Evolutionary conservation across 192 early-diverging fungal species (phyloP).

Genomic region (Umbelopsis isabellina): DNA sequence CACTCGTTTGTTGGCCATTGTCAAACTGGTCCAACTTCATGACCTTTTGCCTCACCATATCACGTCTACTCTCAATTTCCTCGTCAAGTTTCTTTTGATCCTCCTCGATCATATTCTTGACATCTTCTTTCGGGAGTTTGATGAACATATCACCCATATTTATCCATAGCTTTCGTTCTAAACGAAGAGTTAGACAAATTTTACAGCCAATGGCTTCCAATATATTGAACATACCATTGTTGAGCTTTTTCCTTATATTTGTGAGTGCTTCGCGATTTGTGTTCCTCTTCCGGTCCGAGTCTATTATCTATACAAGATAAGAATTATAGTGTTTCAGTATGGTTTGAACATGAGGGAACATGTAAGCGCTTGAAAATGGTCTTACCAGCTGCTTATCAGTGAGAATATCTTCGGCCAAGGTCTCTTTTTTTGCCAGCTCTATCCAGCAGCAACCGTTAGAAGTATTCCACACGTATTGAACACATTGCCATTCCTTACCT

Average conservation of each 20-base stretch:
- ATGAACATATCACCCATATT: conserved; percentile 65
- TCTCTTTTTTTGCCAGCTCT: conserved; percentile 53
- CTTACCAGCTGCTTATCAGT: conserved; percentile 61
- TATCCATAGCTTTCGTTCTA: conserved; percentile 61
- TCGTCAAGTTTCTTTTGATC: conserved; percentile 54
- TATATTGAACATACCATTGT: conserved; percentile 28
- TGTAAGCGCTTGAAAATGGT: background rate
- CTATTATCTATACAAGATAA: conserved; percentile 46
- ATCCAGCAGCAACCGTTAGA: background rate
- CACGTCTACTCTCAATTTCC: conserved; percentile 48
- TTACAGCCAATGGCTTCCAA: too few relatives aligned
- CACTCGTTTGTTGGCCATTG: conserved; percentile 45
- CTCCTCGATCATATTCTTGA: conserved; percentile 56
- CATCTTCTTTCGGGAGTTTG: conserved; percentile 52
- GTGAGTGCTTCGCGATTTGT: conserved; percentile 59
- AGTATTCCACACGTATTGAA: too few relatives aligned
- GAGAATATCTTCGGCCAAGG: conserved; percentile 56
- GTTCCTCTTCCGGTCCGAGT: conserved; percentile 60
- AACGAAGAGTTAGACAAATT: background rate
- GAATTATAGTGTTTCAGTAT: background rate
- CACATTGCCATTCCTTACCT: background rate
- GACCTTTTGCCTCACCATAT: conserved; percentile 48
- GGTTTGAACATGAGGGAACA: background rate
- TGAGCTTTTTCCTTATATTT: conserved; percentile 45
- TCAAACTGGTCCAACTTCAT: conserved; percentile 52